Percentiles rank a stretch among this genome's conserved stretches.
Evolutionary conservation across 441 rosid genomes (phyloP).

Genomic region (Bruguiera hainesii): DNA sequence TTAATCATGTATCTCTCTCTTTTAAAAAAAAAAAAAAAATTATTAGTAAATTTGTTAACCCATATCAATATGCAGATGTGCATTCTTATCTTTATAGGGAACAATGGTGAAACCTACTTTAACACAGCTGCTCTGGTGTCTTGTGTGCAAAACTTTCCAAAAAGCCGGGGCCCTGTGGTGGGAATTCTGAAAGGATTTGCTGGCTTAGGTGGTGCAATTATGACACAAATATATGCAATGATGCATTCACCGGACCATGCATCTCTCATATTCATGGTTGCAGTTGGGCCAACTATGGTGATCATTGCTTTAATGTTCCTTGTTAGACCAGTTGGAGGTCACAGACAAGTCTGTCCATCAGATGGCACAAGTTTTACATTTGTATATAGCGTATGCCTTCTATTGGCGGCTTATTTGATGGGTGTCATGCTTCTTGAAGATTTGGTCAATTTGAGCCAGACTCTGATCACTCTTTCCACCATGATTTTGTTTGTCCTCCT

Average conservation of each 20-base stretch:
- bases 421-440: conserved; percentile 85
- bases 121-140: conserved; percentile 87
- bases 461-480: conserved; percentile 40
- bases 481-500: conserved; percentile 56
- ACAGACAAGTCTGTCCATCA: conserved; percentile 63
- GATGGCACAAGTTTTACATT: conserved; percentile 64
- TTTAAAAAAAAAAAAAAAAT: background rate
- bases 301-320: conserved; percentile 68
- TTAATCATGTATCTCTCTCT: background rate
- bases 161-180: conserved; percentile 92
- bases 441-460: conserved; percentile 50
- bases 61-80: conserved; percentile 59
- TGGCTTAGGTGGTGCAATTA: conserved; percentile 87
- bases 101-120: conserved; percentile 96
- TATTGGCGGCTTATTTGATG: conserved; percentile 84
- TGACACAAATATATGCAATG: conserved; percentile 79
- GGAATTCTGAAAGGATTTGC: conserved; percentile 97
- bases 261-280: conserved; percentile 86
- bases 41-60: conserved; percentile 14
- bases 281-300: conserved; percentile 84
- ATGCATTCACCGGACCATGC: conserved; percentile 72
- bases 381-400: conserved; percentile 69
- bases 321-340: conserved; percentile 88
- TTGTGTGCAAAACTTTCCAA: conserved; percentile 94
- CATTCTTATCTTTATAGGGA: conserved; percentile 75